Conservation (phyloP, 1,284 basidiomycete genomes). For the Leccinum pallidistipes region DNA sequence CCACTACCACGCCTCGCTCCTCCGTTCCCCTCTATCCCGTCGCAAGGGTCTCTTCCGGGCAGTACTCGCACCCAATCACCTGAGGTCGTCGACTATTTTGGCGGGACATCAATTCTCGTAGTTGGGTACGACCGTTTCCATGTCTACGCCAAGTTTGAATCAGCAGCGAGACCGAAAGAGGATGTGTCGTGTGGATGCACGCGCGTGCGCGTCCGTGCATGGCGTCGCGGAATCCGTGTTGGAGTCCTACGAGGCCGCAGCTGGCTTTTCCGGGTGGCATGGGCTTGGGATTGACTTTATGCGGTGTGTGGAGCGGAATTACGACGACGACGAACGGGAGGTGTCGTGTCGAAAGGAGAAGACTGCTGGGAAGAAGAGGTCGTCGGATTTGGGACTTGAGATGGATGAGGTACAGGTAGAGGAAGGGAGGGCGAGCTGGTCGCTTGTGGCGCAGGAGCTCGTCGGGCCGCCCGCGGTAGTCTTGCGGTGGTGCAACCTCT, state of each 20-base stretch:
- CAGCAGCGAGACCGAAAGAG: conserved; percentile 1
- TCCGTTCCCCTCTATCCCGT: conserved; percentile 30
- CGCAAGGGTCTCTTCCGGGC: conserved; percentile 30
- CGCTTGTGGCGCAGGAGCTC: conserved; percentile 19
- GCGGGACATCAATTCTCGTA: conserved; percentile 15
- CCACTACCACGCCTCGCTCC: conserved; percentile 33
- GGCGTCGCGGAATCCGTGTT: conserved; percentile 24
- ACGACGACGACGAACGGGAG: background rate
- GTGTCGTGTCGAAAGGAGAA: background rate
- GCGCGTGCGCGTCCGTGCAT: conserved; percentile 3
- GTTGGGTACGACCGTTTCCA: conserved; percentile 1
- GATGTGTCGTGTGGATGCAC: background rate
- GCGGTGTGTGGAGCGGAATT: background rate
- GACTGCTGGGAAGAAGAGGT: background rate
- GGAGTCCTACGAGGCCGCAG: conserved; percentile 27
- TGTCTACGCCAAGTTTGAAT: background rate
- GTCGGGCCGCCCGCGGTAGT: conserved; percentile 24
- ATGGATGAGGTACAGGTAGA: conserved; percentile 29
- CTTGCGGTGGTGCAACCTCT: conserved; percentile 3
- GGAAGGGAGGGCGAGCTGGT: conserved; percentile 24
- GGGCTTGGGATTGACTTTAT: conserved; percentile 22
- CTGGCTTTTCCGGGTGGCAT: conserved; percentile 33
- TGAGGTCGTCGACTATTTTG: conserved; percentile 28
- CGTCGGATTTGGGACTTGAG: conserved; percentile 5
- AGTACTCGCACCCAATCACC: conserved; percentile 17